Conservation (phyloP, 441 rosid genomes). For the Brassica hybrid region DNA sequence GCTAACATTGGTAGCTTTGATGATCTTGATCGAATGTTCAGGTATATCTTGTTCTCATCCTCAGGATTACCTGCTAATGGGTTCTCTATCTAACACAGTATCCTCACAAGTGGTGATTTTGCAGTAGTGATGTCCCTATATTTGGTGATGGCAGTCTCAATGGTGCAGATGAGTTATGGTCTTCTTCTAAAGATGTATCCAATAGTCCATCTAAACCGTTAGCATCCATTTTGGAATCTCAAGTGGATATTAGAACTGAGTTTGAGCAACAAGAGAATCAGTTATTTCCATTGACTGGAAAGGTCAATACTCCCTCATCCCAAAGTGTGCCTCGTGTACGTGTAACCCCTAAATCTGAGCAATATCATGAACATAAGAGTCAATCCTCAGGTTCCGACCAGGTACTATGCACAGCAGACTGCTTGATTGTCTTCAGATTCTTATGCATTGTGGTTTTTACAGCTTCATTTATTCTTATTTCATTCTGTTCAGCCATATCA, state of each 20-base stretch:
- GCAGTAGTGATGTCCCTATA: slow-evolving; percentile 92
- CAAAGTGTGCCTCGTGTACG: slow-evolving; percentile 47
- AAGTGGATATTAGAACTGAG: slow-evolving; percentile 59
- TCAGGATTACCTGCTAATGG: slow-evolving; percentile 11
- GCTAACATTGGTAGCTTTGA: slow-evolving; percentile 95
- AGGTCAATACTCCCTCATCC: slow-evolving; percentile 53
- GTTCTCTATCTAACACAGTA: slow-evolving; percentile 48
- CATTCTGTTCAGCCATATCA: slow-evolving; percentile 53
- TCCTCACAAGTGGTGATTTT: slow-evolving; percentile 96
- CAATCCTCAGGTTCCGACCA: slow-evolving; percentile 50
- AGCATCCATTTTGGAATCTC: slow-evolving; percentile 56
- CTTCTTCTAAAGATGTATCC: slow-evolving; percentile 67
- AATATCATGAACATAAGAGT: slow-evolving; percentile 49
- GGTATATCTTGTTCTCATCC: slow-evolving; percentile 53
- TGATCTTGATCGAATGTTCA: slow-evolving; percentile 91
- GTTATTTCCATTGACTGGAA: slow-evolving; percentile 49
- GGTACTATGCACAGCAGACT: slow-evolving; percentile 54
- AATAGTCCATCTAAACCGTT: slow-evolving; percentile 34
- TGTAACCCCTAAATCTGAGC: slow-evolving; percentile 41
- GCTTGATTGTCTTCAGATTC: not conserved
- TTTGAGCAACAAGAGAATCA: slow-evolving; percentile 57
- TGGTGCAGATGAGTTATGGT: slow-evolving; percentile 79
- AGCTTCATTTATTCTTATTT: slow-evolving; percentile 15
- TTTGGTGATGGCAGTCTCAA: slow-evolving; percentile 79
- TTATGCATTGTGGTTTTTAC: slow-evolving; percentile 10